Base-by-base conservation (phyloP, 1,284 basidiomycete genomes). In the Ceratobasidium sp. region DNA sequence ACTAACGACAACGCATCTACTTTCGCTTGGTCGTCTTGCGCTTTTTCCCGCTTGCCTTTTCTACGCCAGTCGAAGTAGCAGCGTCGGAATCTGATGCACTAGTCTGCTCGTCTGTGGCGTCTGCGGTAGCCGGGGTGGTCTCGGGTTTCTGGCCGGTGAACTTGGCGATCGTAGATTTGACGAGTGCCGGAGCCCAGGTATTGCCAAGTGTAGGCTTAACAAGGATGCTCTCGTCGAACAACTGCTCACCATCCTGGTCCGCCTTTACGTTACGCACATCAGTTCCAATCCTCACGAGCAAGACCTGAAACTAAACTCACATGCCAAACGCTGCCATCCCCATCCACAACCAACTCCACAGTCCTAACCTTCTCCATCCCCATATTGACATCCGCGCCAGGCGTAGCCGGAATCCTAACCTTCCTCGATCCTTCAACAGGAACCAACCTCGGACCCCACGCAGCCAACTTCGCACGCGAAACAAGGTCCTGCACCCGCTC, bases 261-360 rank as follows among this genome's bases (percentile, higher is more conserved):
- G 60, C 57, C 62, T 74, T 62, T 11, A 36, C 15, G 19, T 31
- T 29, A 33, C 41, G 22, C 53, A 44, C 71, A 15, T 44, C 29
- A 51, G 45, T n/a, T 31, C 17, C 24, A 44, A 24, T 27, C 17
- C 17, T 36, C 8, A n/a, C 44, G 27, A 6, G 14, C 15, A 44
- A 57, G 7, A 22, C n/a, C 47, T 24, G 24, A 19, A 36, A 50
- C 14, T 45, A 19, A 31, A 88, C 91, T 82, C 79, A 93, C 92
- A 75, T 94, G 86, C 82, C 88, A 93, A 47, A 93, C 91, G 60
- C 41, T 71, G 1, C 89, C 81, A 74, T 87, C 83, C 51, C 88
- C 88, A 77, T 93, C 91, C 3, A 94, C 93, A n/a, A 93, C 85
- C 88, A 94, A 89, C 75, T 94, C 93, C 73, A 94, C 84, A 82